Conservation (phyloP, 345 rosid species). For the Sisymbrium altissimum region DNA sequence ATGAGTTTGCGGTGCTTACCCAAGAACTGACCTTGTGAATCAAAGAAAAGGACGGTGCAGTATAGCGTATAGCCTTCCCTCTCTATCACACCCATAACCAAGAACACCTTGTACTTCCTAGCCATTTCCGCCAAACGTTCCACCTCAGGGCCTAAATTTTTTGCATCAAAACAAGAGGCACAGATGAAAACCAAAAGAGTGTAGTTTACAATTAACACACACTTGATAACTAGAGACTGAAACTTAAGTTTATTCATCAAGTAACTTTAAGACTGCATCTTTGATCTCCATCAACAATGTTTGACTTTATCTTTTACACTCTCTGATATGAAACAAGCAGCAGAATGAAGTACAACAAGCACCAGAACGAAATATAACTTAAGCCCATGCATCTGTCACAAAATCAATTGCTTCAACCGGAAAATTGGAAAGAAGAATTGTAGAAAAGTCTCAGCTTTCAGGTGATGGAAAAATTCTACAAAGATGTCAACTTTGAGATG, state of each 20-base stretch:
- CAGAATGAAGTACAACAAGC: too few relatives aligned
- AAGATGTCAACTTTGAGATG: too few relatives aligned
- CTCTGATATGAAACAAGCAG: too few relatives aligned
- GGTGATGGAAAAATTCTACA: too few relatives aligned
- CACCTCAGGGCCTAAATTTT: slow-evolving; percentile 63
- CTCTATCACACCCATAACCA: slow-evolving; percentile 94
- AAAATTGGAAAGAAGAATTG: too few relatives aligned
- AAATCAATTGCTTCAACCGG: too few relatives aligned
- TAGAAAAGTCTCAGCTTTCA: too few relatives aligned
- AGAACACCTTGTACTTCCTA: slow-evolving; percentile 69
- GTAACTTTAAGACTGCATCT: not conserved
- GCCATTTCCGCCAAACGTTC: slow-evolving; percentile 86
- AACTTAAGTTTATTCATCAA: not conserved
- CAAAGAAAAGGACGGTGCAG: slow-evolving; percentile 77
- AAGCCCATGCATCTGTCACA: too few relatives aligned
- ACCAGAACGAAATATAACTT: too few relatives aligned
- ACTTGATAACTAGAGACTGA: not conserved
- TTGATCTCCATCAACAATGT: not conserved
- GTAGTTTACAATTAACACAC: not conserved
- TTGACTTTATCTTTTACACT: too few relatives aligned
- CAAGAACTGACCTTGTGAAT: slow-evolving; percentile 70
- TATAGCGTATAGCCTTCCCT: slow-evolving; percentile 91
- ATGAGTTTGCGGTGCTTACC: slow-evolving; percentile 90
- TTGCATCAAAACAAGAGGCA: not conserved
- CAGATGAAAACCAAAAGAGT: not conserved